Evolutionary conservation across 2,329 filamentous ascomycete species (phyloP), one percentile per base, ranked within the genome.

Genomic region (Monilinia polystroma): DNA sequence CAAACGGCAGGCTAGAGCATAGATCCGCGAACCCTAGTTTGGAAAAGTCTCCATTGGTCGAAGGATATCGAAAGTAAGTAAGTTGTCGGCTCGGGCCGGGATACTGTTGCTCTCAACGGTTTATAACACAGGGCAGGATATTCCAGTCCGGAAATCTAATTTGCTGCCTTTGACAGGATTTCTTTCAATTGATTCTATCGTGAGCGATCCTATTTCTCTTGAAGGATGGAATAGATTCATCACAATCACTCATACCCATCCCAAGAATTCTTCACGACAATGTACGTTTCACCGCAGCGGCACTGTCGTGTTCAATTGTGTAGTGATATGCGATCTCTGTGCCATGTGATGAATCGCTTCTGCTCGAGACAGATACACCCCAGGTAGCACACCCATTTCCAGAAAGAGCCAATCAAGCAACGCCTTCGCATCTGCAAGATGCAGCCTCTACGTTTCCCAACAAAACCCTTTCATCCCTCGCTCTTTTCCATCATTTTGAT

Each of bases 281-380:
- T 38, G 18, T 10, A 60, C 26, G 64, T 66, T 62, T 62, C 64
- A 66, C 64, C 14, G 58, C 64, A 66, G 56, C 64, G 64, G 64
- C 38, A 66, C 64, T 62, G 56, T 45, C 32, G 64, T 66, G 56
- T 12, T 38, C 35, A 53, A 62, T 66, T 54, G 56, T 62, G 64
- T 45, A 11, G 60, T 63, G 60, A 38, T 54, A 63, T 52, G 58
- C 65, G 65, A 66, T 66, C 58, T 66, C 64, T 66, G 58, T 66
- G 32, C 65, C 58, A 66, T 66, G 52, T 66, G 65, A 66, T 56
- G 51, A 66, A 64, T 66, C 58, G 51, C 55, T 63, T 52, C 65
- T 58, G 51, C 49, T 66, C 49, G 12, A 65, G 54, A 65, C 23
- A 65, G 1, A 52, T 53, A 60, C 56, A 66, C 64, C 64, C 38